Evolutionary conservation across 495 filamentous ascomycete genomes (phyloP), one percentile per base, ranked within the genome.

Genomic region (Pseudotulostoma volvatum): DNA sequence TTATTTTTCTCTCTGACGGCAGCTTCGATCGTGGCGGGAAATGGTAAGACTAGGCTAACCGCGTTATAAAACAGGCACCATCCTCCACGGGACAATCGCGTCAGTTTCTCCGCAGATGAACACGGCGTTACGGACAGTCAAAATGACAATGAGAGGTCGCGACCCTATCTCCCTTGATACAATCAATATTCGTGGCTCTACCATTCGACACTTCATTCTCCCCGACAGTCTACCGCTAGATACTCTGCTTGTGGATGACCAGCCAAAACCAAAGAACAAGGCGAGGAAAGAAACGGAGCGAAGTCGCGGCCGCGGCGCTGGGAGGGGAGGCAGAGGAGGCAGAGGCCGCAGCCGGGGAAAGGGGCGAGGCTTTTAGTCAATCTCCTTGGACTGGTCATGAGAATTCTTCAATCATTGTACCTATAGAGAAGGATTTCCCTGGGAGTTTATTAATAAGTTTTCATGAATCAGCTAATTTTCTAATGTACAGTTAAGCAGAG

Each of bases 221-320:
- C 90, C 90, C 20, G 90, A 97, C 61, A 87, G 79, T 34, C 71
- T 97, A 39, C 90, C 87, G 13, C 71, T 97, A 33, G 90, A 97
- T 55, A 92, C 87, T 9, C 71, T 97, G 21, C 67, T 97, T 9
- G 84, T 97, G 41, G 90, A 97, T 51, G 90, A 97, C 57, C 76
- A 84, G 38, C 84, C 87, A 21, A 97, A 97, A 66, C 88, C 90
- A 36, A 96, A 96, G 77, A 96, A 97, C 61, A 96, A 96, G 75
- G 88, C 90, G 19, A 68, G 90, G 51, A 97, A 97, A 69, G 92
- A 97, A 61, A 68, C 76, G 19, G 81, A 82, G 47, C 63, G 74
- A 38, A 77, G 79, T 16, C 65, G 76, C 11, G 70, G 76, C 44
- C 73, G 76, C 34, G 64, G 70, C 41, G 68, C 71, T 35, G 59